Evolutionary conservation across 2,329 filamentous ascomycete species (phyloP), one percentile per base, ranked within the genome.

Genomic region (Penicillium sp.): DNA sequence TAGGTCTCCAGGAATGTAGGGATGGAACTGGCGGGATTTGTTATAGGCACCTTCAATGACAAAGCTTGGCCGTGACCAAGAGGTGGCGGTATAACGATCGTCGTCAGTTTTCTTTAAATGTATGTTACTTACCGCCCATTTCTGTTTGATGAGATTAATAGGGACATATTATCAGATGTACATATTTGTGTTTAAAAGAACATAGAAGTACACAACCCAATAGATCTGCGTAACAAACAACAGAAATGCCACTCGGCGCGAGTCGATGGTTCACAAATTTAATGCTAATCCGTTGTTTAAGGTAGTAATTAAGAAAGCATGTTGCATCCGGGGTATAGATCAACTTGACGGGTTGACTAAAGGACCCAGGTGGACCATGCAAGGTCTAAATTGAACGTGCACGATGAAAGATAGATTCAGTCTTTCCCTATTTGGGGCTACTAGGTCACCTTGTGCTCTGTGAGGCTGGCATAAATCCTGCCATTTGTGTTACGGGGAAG

Each of bases 401-500:
- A 40, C 25, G n/a, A 45, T 22, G 19, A 31, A 49, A 43, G 28
- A 42, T 11, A 50, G 37, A 44, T 41, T n/a, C 47, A 22, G 40
- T 43, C 31, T 17, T 35, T 53, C 22, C 42, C 30, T 22, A 46
- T 48, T 44, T 17, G n/a, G 50, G 40, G 35, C 54, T 61, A 50
- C 50, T 56, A 28, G 57, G 61, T 55, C 50, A 59, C 59, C 53
- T 49, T 60, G 48, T 49, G 38, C 33, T 40, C 28, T 53, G 47
- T 28, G n/a, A 11, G 11, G 28, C 22, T 36, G 26, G 42, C 50
- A 53, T 12, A 49, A 31, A 57, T 58, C 51, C 52, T 46, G 43
- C 36, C 30, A 44, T 50, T 40, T 53, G 62, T 63, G 56, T 52
- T 33, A 63, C 60, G 16, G 26, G 38, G n/a, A 37, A 30, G 35